Conservation (phyloP, 2,329 filamentous ascomycete genomes). For the Hypoxylon sp. region DNA sequence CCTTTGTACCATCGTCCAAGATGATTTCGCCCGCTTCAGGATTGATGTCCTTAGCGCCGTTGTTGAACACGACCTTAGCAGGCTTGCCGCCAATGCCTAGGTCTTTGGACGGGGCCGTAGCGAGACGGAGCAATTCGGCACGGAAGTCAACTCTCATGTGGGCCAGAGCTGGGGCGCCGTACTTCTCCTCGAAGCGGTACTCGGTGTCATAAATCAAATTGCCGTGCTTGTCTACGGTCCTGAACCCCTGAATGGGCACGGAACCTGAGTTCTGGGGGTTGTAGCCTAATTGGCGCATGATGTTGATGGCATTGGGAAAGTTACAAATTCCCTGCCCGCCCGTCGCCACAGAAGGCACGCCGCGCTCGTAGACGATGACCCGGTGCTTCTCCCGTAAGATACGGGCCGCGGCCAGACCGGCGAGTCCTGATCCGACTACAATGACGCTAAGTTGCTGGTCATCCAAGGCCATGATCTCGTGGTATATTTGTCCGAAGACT, state of each 20-base stretch:
- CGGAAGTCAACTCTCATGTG: constrained; percentile 47
- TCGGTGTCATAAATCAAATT: constrained; percentile 36
- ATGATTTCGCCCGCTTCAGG: constrained; percentile 42
- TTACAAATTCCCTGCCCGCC: constrained; percentile 45
- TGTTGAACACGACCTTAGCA: constrained; percentile 39
- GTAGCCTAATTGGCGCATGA: constrained; percentile 42
- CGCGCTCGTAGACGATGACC: constrained; percentile 47
- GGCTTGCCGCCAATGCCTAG: constrained; percentile 41
- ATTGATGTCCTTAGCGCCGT: constrained; percentile 41
- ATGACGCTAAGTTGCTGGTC: constrained; percentile 41
- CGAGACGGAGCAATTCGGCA: constrained; percentile 44
- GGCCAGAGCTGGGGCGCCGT: constrained; percentile 38
- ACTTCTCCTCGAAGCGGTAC: constrained; percentile 39
- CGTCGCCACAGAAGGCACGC: constrained; percentile 38
- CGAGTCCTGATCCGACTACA: constrained; percentile 45
- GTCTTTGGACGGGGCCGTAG: constrained; percentile 44
- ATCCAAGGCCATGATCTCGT: constrained; percentile 24
- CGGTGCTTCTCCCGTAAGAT: constrained; percentile 44
- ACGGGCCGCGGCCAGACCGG: constrained; percentile 45
- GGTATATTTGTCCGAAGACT: constrained; percentile 2
- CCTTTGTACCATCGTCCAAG: constrained; percentile 42
- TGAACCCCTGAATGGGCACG: constrained; percentile 37
- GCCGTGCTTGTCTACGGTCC: constrained; percentile 40
- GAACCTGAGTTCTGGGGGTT: constrained; percentile 42
- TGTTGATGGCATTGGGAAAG: constrained; percentile 45